phyloP scores from a whole-genome alignment of 129 eudicot species.

The Flaveria brownii region DNA sequence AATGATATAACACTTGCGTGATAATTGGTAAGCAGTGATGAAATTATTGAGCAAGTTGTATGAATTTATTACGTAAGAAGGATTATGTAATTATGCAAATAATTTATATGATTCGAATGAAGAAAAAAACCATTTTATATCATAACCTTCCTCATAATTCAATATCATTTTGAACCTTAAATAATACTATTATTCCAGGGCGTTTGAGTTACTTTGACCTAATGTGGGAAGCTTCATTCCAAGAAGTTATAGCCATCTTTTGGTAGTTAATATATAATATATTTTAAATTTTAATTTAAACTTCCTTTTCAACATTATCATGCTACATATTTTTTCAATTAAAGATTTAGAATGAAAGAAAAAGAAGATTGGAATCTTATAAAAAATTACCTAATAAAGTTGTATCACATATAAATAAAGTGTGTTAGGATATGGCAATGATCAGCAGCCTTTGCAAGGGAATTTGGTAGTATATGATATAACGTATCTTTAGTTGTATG shows the following conservation, averaged over 20 bases:
- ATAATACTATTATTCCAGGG: background rate
- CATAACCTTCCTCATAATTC: background rate
- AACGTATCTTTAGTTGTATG: too few relatives aligned
- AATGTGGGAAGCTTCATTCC: constrained; percentile 19
- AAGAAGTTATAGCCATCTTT: constrained; percentile 3
- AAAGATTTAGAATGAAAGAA: background rate
- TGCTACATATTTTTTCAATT: constrained; percentile 2
- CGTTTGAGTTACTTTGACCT: background rate
- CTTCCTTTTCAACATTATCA: constrained; percentile 14
- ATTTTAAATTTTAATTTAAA: background rate
- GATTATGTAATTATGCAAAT: too few relatives aligned
- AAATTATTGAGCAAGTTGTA: too few relatives aligned
- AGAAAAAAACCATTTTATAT: too few relatives aligned
- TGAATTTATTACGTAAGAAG: too few relatives aligned
- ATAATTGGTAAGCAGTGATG: too few relatives aligned
- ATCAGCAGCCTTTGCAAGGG: background rate
- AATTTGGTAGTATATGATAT: too few relatives aligned
- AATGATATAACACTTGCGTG: too few relatives aligned
- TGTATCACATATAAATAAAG: background rate
- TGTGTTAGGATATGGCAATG: background rate
- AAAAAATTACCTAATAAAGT: background rate
- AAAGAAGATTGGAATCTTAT: background rate
- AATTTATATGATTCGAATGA: too few relatives aligned
- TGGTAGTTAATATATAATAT: background rate
- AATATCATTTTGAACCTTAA: background rate